Percentiles rank a stretch among this genome's conserved stretches.
Conservation (phyloP, 140 eudicot species). For the Flaveria floridana region DNA sequence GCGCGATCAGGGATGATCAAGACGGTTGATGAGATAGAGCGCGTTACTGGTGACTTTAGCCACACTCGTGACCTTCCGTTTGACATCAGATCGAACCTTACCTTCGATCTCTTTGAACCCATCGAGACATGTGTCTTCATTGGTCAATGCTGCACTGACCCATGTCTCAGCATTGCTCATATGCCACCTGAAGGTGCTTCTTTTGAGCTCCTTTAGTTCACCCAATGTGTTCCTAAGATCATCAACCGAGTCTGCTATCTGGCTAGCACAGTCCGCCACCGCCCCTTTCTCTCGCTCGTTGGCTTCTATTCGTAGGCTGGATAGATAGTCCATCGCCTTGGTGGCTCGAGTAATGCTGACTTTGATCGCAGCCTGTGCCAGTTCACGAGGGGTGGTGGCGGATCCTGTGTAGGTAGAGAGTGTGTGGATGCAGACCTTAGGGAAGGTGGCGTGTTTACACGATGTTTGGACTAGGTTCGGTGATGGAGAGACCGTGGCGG, state of each 20-base stretch:
- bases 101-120: constrained; percentile 67
- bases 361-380: constrained; percentile 77
- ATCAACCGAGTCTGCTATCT: constrained; percentile 63
- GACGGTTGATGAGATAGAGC: constrained; percentile 62
- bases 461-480: constrained; percentile 52
- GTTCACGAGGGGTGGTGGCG: constrained; percentile 61
- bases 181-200: constrained; percentile 69
- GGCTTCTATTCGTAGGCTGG: constrained; percentile 30
- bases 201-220: constrained; percentile 55
- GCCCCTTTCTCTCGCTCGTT: constrained; percentile 47
- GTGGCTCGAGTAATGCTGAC: constrained; percentile 60
- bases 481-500: constrained; percentile 17
- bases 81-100: constrained; percentile 54
- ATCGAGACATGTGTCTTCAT: constrained; percentile 80
- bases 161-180: constrained; percentile 86
- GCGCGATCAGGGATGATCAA: constrained; percentile 43
- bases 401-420: constrained; percentile 62
- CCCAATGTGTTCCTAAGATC: constrained; percentile 53
- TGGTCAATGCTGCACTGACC: constrained; percentile 90
- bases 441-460: constrained; percentile 82
- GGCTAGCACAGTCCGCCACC: constrained; percentile 58
- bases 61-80: constrained; percentile 48
- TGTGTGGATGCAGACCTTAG: constrained; percentile 61
- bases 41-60: constrained; percentile 89
- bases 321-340: constrained; percentile 42